These are phyloP conservation scores for Houttuynia cordata DNA, from an alignment of 164 flowering plant genomes.

Conservation along the genomic window DNA sequence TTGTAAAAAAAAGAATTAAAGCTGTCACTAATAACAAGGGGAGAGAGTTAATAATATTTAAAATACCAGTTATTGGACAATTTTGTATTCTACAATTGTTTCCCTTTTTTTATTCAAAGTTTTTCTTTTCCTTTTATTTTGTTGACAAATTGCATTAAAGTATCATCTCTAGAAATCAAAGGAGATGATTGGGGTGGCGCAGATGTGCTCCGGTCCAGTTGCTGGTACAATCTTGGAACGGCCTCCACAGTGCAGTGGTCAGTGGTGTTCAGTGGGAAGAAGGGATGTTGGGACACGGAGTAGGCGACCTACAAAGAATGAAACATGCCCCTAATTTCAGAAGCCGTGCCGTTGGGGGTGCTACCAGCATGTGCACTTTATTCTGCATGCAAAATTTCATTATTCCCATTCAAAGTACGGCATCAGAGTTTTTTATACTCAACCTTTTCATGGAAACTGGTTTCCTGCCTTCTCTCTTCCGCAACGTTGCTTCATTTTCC, in stretches of 20 bases:
- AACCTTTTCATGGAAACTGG: background rate
- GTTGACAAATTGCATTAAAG: too few relatives aligned
- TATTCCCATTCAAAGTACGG: too few relatives aligned
- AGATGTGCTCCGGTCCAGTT: too few relatives aligned
- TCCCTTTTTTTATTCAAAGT: too few relatives aligned
- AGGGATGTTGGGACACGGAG: constrained; percentile 5
- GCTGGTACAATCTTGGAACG: too few relatives aligned
- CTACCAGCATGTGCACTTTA: constrained; percentile 15
- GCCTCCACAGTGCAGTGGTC: too few relatives aligned
- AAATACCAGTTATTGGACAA: too few relatives aligned
- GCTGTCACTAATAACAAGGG: constrained; percentile 1
- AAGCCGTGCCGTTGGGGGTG: constrained; percentile 79
- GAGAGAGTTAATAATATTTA: too few relatives aligned
- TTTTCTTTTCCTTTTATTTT: too few relatives aligned
- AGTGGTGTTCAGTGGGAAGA: too few relatives aligned
- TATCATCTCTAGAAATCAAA: background rate
- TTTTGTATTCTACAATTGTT: too few relatives aligned
- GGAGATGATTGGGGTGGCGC: background rate
- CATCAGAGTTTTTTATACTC: background rate
- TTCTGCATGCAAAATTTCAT: too few relatives aligned
- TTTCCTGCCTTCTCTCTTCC: background rate
- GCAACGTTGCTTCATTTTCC: background rate
- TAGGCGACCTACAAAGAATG: background rate
- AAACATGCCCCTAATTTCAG: constrained; percentile 25
- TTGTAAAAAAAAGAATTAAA: constrained; percentile 9